Percentiles rank a stretch among this genome's conserved stretches.
Conservation (phyloP, 768 basidiomycete genomes). For the Plicaturopsis crispa region DNA sequence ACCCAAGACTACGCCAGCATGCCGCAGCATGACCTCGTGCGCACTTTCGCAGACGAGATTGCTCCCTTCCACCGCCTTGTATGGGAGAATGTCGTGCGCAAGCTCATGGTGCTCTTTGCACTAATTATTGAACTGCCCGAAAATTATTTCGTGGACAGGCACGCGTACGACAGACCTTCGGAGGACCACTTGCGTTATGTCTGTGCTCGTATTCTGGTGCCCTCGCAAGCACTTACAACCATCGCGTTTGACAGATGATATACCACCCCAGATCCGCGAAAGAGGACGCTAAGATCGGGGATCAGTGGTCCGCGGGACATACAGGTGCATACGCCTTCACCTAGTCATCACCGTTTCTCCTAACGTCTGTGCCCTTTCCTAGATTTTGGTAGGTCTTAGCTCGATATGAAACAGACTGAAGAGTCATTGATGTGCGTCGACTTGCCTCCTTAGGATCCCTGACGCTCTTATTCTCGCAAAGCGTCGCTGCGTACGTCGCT, state of each 20-base stretch:
- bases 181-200: constrained; percentile 28
- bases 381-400: constrained; percentile 8
- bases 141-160: constrained; percentile 31
- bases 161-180: constrained; percentile 25
- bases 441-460: constrained; percentile 19
- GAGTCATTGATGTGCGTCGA: background rate
- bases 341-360: background rate
- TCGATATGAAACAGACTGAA: background rate
- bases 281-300: constrained; percentile 31
- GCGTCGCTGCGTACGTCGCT: constrained; percentile 18
- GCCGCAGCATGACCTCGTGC: constrained; percentile 17
- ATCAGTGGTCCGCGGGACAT: constrained; percentile 39
- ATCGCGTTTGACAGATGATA: constrained; percentile 17
- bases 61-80: constrained; percentile 21
- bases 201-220: background rate
- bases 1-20: constrained; percentile 16
- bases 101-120: constrained; percentile 25
- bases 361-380: background rate
- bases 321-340: constrained; percentile 23
- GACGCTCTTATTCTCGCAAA: constrained; percentile 29
- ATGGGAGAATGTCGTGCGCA: constrained; percentile 22
- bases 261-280: constrained; percentile 30
- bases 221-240: background rate
- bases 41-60: constrained; percentile 20
- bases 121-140: constrained; percentile 40